Percentiles rank a stretch among this genome's conserved stretches.
Evolutionary conservation across 805 yeast species (phyloP).

Genomic region (Yamadazyma nakazawae): DNA sequence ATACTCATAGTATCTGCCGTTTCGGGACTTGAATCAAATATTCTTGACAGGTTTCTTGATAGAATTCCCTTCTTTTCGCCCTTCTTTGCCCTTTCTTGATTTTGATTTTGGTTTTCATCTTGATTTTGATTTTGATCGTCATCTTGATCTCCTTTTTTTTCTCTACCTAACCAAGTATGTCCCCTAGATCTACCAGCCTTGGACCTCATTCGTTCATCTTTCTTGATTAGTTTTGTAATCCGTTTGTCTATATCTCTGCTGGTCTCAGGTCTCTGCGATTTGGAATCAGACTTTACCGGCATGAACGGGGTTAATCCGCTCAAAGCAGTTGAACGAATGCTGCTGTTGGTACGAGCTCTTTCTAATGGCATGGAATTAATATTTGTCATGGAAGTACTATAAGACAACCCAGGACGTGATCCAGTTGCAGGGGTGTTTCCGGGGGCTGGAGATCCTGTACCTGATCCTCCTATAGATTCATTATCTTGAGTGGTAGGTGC

Average conservation of each 20-base stretch:
- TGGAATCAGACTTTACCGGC: constrained; percentile 16
- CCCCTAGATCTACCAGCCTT: constrained; percentile 14
- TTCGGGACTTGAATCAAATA: constrained; percentile 6
- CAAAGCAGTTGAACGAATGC: constrained; percentile 19
- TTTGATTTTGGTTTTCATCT: not conserved
- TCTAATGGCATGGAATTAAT: constrained; percentile 8
- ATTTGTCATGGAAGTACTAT: not conserved
- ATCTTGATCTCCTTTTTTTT: constrained; percentile 3
- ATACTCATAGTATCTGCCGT: constrained; percentile 1
- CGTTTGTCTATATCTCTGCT: constrained; percentile 31
- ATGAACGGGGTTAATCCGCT: constrained; percentile 31
- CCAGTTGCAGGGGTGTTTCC: not conserved
- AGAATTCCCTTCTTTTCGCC: constrained; percentile 1
- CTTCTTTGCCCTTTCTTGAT: not conserved
- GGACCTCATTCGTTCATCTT: constrained; percentile 24
- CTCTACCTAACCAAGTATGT: constrained; percentile 9
- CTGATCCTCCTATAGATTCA: not conserved
- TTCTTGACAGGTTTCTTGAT: constrained; percentile 8
- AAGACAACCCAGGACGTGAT: not conserved
- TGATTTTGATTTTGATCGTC: no score
- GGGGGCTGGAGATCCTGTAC: not conserved
- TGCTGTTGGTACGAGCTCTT: constrained; percentile 15
- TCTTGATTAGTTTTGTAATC: constrained; percentile 29
- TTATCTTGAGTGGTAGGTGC: constrained; percentile 2
- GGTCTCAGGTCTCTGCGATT: constrained; percentile 12